Base-by-base conservation (phyloP, 2,329 filamentous ascomycete genomes). In the Sphaerulina vaccinii region DNA sequence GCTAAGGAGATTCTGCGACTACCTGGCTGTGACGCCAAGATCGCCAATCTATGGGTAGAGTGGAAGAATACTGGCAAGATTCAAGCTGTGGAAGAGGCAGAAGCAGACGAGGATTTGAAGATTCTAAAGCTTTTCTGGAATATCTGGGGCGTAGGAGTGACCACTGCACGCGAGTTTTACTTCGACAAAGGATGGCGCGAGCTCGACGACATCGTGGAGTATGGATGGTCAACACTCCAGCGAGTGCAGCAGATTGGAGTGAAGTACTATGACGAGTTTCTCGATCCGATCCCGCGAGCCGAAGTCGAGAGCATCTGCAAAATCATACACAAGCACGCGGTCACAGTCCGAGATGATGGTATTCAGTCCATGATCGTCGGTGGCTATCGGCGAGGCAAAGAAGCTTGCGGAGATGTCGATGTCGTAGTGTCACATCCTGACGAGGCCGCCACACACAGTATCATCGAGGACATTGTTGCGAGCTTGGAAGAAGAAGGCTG, bases 161-260 rank as follows among this genome's bases (percentile, higher is more conserved):
- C 82, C 10, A 93, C 87, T 0, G 91, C 92, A 0, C 78, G 85
- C 13, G 82, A 91, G 1, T 96, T 96, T 62, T 93, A 91, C 68
- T 82, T 79, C 61, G 79, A 82, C 13, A 83, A 82, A 56, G 76
- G 88, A 22, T 96, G 90, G 88, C 79, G 82, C 54, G 87, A 93
- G 54, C 75, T 96, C 0, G 90, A 96, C 62, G 91, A 97, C 62
- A 75, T 97, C 2, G 77, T 96, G 35, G 87, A 95, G 63, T 80
- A 84, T 62, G 90, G 88, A 9, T 97, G 92, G 92, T 68, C 75
- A 16, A 76, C 70, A 0, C 75, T 97, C 1, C 86, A 79, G 0
- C 83, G 90, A 10, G 87, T 89, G 1, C 92, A 96, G 69, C 90
- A 97, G 67, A 95, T 97, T 49, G 92, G 93, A 0, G 76, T 96